Evolutionary conservation across 1,139 yeast species (phyloP).

Genomic region (Saccharomyces hybrid): DNA sequence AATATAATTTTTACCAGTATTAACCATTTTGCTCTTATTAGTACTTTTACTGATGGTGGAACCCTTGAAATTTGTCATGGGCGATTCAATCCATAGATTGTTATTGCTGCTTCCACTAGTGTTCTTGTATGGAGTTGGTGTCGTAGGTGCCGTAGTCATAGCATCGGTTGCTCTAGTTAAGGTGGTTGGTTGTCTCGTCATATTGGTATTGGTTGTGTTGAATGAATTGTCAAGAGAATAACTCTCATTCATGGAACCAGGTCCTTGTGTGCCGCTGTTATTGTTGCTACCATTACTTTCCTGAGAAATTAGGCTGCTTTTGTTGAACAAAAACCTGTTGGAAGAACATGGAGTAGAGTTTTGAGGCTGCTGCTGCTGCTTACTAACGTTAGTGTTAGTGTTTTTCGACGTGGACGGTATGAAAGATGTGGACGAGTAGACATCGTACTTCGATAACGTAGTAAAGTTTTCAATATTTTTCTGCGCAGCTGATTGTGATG

Average conservation of each 20-base stretch:
- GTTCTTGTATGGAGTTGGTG: neutral
- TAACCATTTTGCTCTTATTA: constrained; percentile 19
- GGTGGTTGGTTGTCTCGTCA: constrained; percentile 2
- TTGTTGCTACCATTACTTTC: neutral
- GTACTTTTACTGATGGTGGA: constrained; percentile 4
- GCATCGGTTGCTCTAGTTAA: constrained; percentile 6
- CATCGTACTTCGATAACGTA: constrained; percentile 15
- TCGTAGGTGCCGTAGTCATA: neutral
- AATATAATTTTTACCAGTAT: constrained; percentile 30
- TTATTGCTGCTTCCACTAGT: constrained; percentile 3
- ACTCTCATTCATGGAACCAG: neutral
- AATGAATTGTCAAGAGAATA: neutral
- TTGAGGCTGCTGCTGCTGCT: constrained; percentile 1
- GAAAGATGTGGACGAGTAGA: constrained; percentile 19
- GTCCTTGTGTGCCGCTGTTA: neutral
- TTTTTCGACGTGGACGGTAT: constrained; percentile 13
- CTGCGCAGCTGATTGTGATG: constrained; percentile 3
- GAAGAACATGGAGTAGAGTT: neutral
- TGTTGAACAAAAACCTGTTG: constrained; percentile 1
- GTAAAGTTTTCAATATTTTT: neutral
- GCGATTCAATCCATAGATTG: constrained; percentile 14
- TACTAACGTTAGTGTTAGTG: neutral
- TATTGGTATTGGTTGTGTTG: neutral
- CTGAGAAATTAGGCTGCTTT: constrained; percentile 1
- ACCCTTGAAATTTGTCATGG: constrained; percentile 8